A percentile compares a stretch with the other conserved stretches of the same genome.
phyloP scores from a whole-genome alignment of 768 basidiomycete species.

The Atractiella rhizophila region DNA sequence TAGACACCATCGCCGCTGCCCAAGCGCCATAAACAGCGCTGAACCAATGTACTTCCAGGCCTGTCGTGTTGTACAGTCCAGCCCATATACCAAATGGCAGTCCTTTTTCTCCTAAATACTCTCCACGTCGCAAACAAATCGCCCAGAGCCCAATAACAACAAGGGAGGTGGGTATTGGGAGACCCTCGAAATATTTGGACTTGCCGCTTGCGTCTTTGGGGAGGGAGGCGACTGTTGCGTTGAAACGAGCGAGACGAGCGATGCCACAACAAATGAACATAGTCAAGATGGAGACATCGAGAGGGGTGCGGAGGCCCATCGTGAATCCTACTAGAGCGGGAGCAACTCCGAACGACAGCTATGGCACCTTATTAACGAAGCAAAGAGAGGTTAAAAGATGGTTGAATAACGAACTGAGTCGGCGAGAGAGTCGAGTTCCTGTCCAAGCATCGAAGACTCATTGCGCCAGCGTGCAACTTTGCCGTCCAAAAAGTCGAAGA shows the following conservation, averaged over 20 bases:
- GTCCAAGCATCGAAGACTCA: slow-evolving; percentile 79
- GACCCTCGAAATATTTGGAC: slow-evolving; percentile 82
- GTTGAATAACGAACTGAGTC: slow-evolving; percentile 42
- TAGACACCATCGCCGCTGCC: slow-evolving; percentile 95
- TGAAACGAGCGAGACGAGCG: slow-evolving; percentile 89
- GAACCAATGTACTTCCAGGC: slow-evolving; percentile 48
- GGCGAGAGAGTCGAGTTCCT: slow-evolving; percentile 88
- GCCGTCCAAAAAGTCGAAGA: slow-evolving; percentile 94
- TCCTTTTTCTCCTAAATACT: slow-evolving; percentile 38
- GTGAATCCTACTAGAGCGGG: slow-evolving; percentile 66
- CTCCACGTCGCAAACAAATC: slow-evolving; percentile 29
- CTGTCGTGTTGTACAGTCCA: slow-evolving; percentile 17
- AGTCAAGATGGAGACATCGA: slow-evolving; percentile 65
- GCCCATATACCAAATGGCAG: slow-evolving; percentile 25
- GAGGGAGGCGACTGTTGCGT: slow-evolving; percentile 82
- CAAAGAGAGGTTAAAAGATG: neutral
- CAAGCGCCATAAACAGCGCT: slow-evolving; percentile 54
- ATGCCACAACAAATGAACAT: slow-evolving; percentile 88
- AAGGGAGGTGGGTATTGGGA: slow-evolving; percentile 82
- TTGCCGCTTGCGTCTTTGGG: slow-evolving; percentile 73
- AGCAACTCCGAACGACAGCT: slow-evolving; percentile 96
- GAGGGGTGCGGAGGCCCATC: slow-evolving; percentile 66
- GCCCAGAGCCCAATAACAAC: slow-evolving; percentile 50
- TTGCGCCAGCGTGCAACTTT: slow-evolving; percentile 95
- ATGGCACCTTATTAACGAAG: neutral